These are phyloP conservation scores for barley (Hordeum vulgare) DNA, from an alignment of 176 grass and related monocot genomes.

Conservation along the genomic window DNA sequence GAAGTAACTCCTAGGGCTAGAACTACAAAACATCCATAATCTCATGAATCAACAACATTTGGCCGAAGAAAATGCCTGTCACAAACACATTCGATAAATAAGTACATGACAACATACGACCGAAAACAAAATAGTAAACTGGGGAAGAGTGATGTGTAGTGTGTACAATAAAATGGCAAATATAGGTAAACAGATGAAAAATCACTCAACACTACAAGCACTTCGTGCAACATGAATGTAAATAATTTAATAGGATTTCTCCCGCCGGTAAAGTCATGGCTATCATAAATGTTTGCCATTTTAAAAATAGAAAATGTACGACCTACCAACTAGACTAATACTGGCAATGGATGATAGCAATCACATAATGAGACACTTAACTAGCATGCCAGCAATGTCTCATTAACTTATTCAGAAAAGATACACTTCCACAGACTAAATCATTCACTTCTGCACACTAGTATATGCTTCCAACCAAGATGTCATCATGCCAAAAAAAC, in stretches of 20 bases:
- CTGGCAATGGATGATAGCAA: background rate
- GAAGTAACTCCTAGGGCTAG: slow-evolving; percentile 80
- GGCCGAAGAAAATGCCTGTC: slow-evolving; percentile 76
- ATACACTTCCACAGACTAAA: background rate
- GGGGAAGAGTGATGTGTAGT: background rate
- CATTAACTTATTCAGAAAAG: background rate
- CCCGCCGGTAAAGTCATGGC: background rate
- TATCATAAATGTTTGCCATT: background rate
- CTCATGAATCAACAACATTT: slow-evolving; percentile 85
- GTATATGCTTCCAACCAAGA: background rate
- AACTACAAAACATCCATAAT: slow-evolving; percentile 97
- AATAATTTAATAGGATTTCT: slow-evolving; percentile 1
- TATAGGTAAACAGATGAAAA: background rate
- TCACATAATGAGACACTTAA: background rate
- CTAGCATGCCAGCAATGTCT: background rate
- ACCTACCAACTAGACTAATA: background rate
- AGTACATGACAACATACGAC: background rate
- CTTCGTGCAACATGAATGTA: background rate
- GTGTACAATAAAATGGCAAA: background rate
- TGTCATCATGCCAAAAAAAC: background rate
- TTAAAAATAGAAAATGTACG: background rate
- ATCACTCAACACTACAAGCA: background rate
- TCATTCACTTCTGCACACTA: background rate
- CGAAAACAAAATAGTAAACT: background rate
- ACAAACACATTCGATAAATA: slow-evolving; percentile 26